A percentile compares a stretch with the other conserved stretches of the same genome.
phyloP scores from a whole-genome alignment of 805 yeast species.

The Spathaspora hagerdaliae region DNA sequence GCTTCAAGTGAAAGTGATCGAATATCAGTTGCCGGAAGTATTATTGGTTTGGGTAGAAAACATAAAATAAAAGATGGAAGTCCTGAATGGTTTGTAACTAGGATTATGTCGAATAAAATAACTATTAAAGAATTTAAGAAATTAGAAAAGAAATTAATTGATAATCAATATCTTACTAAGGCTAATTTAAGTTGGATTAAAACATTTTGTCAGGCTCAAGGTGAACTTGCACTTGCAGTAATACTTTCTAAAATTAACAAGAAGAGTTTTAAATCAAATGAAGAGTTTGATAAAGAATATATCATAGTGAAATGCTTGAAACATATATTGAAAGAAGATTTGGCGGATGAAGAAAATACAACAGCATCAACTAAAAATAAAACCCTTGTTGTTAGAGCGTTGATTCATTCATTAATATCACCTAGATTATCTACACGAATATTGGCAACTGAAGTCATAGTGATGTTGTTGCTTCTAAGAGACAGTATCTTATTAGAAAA shows the following conservation, averaged over 20 bases:
- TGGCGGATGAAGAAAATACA: not conserved
- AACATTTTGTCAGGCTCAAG: constrained; percentile 36
- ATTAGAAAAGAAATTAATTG: constrained; percentile 29
- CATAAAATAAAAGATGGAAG: constrained; percentile 31
- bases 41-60: constrained; percentile 8
- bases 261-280: constrained; percentile 41
- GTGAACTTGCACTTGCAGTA: constrained; percentile 40
- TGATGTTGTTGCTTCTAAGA: constrained; percentile 27
- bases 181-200: constrained; percentile 24
- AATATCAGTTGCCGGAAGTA: not conserved
- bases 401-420: constrained; percentile 34
- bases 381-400: constrained; percentile 31
- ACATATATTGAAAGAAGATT: constrained; percentile 20
- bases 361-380: constrained; percentile 13
- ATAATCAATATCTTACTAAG: constrained; percentile 16
- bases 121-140: constrained; percentile 29
- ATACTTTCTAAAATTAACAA: constrained; percentile 34
- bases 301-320: constrained; percentile 36
- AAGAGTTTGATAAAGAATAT: constrained; percentile 39
- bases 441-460: constrained; percentile 38
- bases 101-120: constrained; percentile 32
- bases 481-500: constrained; percentile 17
- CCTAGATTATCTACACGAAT: constrained; percentile 39
- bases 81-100: constrained; percentile 39
- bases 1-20: constrained; percentile 2